These are phyloP conservation scores for Coniochaeta sp. DNA, from an alignment of 2,329 filamentous ascomycete species.

Conservation along the genomic window DNA sequence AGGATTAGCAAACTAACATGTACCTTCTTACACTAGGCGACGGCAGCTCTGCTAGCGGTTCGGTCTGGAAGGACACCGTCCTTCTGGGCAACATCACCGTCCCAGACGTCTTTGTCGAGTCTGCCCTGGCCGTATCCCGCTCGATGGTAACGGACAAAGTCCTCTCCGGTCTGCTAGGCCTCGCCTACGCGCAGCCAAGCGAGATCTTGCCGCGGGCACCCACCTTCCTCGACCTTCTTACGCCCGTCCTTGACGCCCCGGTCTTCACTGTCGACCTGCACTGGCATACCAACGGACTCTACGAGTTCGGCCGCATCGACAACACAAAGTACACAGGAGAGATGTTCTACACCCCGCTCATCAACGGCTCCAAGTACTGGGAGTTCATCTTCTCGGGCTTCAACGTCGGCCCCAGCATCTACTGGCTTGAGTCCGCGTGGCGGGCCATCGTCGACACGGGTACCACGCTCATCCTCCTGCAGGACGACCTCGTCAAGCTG, in stretches of 20 bases:
- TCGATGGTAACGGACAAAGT: conserved; percentile 33
- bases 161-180: conserved; percentile 44
- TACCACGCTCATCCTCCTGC: conserved; percentile 57
- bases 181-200: conserved; percentile 38
- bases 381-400: conserved; percentile 26
- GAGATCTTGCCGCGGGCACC: conserved; percentile 34
- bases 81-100: conserved; percentile 35
- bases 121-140: conserved; percentile 30
- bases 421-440: conserved; percentile 31
- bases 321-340: conserved; percentile 26
- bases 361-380: conserved; percentile 43
- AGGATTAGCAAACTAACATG: not conserved
- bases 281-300: conserved; percentile 37
- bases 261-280: conserved; percentile 44
- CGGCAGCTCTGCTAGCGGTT: conserved; percentile 34
- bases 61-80: conserved; percentile 43
- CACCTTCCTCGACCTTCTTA: conserved; percentile 36
- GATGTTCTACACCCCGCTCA: conserved; percentile 37
- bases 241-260: conserved; percentile 27
- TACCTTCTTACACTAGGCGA: conserved; percentile 24
- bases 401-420: conserved; percentile 20
- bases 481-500: conserved; percentile 42
- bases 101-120: conserved; percentile 39
- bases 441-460: conserved; percentile 61
- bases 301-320: conserved; percentile 44